Evolutionary conservation across 345 rosid genomes (phyloP).

Genomic region (Punica granatum): DNA sequence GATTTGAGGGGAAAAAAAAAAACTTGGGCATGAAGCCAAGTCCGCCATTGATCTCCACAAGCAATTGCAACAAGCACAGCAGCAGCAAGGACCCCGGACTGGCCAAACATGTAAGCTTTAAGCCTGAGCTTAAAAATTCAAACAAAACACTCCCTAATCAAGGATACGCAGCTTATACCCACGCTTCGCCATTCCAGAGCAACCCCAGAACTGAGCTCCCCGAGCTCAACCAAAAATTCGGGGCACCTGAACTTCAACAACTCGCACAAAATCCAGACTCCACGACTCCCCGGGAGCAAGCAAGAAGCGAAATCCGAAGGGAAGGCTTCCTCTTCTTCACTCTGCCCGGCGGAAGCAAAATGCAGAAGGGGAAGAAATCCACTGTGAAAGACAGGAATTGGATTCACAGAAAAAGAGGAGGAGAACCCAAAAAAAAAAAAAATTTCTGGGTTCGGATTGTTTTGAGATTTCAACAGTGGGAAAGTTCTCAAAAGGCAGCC

Average conservation of each 20-base stretch:
- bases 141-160: slow-evolving; percentile 8
- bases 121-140: slow-evolving; percentile 1
- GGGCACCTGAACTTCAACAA: background rate
- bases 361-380: slow-evolving; percentile 23
- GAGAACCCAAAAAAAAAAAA: background rate
- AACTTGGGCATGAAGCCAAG: background rate
- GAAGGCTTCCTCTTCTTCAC: background rate
- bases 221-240: background rate
- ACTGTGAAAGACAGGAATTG: slow-evolving; percentile 28
- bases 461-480: slow-evolving; percentile 22
- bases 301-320: background rate
- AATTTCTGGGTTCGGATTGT: background rate
- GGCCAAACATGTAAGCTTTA: background rate
- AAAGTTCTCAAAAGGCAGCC: background rate
- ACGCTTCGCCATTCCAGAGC: slow-evolving; percentile 61
- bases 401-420: slow-evolving; percentile 20
- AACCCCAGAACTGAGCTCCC: slow-evolving; percentile 4
- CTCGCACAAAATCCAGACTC: slow-evolving; percentile 2
- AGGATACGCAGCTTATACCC: slow-evolving; percentile 99
- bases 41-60: background rate
- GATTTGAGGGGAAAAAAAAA: background rate
- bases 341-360: background rate
- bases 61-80: background rate
- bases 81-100: background rate
- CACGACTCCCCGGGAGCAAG: slow-evolving; percentile 8